A percentile compares a stretch with the other conserved stretches of the same genome.
Evolutionary conservation across 768 basidiomycete genomes (phyloP).

Genomic region (Obba rivulosa): DNA sequence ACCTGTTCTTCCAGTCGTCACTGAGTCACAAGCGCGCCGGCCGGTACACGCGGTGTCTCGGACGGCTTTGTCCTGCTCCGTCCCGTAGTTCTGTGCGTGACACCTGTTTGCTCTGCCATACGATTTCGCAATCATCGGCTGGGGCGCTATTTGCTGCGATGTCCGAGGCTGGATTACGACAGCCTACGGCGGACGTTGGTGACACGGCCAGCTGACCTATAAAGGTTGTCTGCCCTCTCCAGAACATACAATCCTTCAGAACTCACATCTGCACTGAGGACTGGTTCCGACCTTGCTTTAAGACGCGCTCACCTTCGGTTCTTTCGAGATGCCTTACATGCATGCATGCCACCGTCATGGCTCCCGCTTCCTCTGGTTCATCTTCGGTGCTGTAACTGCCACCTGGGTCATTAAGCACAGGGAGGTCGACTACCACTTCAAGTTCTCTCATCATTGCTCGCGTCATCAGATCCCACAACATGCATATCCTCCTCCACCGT

Average conservation of each 20-base stretch:
- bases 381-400: slow-evolving; percentile 46
- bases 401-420: slow-evolving; percentile 35
- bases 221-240: not conserved
- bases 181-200: too few species aligned
- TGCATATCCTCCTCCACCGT: slow-evolving; percentile 16
- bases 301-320: slow-evolving; percentile 1
- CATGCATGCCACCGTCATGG: slow-evolving; percentile 30
- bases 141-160: too few species aligned
- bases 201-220: too few species aligned
- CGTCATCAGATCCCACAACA: slow-evolving; percentile 22
- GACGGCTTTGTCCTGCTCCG: too few species aligned
- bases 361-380: slow-evolving; percentile 67
- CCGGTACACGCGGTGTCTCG: too few species aligned
- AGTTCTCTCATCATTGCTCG: slow-evolving; percentile 22
- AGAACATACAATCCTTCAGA: not conserved
- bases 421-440: slow-evolving; percentile 30
- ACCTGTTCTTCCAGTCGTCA: too few species aligned
- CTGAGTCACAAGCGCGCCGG: too few species aligned
- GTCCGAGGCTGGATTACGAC: too few species aligned
- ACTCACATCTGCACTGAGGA: not conserved
- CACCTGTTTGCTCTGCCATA: too few species aligned
- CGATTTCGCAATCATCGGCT: too few species aligned
- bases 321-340: too few species aligned
- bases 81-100: too few species aligned
- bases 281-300: not conserved